Evolutionary conservation across 73 alveolate species (phyloP).

Genomic region (Halteria grandinella): DNA sequence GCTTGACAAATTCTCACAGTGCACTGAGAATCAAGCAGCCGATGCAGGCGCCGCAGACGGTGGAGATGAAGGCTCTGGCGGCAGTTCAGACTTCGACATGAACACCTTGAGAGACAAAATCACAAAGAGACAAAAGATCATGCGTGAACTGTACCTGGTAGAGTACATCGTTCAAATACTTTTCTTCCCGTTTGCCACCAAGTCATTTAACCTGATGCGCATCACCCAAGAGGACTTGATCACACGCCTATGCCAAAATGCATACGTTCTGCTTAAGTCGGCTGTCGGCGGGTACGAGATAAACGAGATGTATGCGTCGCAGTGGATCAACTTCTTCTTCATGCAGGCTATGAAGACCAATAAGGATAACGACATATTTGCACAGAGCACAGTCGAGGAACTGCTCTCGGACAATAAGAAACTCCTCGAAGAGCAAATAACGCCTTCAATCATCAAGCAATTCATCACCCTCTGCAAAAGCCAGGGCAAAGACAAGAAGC

Average conservation of each 20-base stretch:
- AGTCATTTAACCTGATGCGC: background rate
- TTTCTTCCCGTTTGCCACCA: constrained; percentile 35
- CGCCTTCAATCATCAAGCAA: constrained; percentile 35
- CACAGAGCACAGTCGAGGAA: constrained; percentile 61
- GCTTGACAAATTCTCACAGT: background rate
- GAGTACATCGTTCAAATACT: constrained; percentile 37
- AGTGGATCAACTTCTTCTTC: constrained; percentile 70
- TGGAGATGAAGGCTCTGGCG: background rate
- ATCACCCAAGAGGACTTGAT: constrained; percentile 18
- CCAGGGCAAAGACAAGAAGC: constrained; percentile 58
- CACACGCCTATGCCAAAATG: constrained; percentile 2
- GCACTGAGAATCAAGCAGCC: constrained; percentile 15
- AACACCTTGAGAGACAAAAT: constrained; percentile 16
- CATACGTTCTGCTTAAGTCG: constrained; percentile 48
- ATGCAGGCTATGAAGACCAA: constrained; percentile 62
- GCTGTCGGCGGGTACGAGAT: constrained; percentile 64
- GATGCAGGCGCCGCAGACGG: constrained; percentile 6
- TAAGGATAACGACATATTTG: constrained; percentile 42
- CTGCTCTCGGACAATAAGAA: constrained; percentile 61
- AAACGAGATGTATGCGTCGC: constrained; percentile 73
- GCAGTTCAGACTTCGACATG: constrained; percentile 35
- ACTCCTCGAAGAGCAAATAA: constrained; percentile 60
- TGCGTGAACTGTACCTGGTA: constrained; percentile 33
- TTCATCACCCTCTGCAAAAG: constrained; percentile 56
- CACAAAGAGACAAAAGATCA: constrained; percentile 23